These are phyloP conservation scores for Misopates orontium DNA, from an alignment of 257 asterid species.

Conservation along the genomic window DNA sequence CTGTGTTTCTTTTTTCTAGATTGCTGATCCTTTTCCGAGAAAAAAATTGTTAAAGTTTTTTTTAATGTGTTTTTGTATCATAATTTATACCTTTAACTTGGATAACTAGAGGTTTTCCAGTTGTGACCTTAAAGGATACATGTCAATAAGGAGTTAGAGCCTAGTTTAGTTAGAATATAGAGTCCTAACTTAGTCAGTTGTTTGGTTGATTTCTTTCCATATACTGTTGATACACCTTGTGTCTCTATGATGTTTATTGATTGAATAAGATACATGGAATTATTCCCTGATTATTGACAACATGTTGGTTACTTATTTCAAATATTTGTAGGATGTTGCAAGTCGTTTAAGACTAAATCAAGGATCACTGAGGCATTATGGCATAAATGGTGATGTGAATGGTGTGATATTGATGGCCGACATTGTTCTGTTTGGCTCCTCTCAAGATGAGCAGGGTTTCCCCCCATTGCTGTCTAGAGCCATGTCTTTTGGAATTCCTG, in stretches of 20 bases:
- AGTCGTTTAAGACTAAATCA: slow-evolving; percentile 72
- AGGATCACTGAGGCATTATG: slow-evolving; percentile 79
- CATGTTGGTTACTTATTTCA: slow-evolving; percentile 20
- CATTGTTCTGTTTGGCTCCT: slow-evolving; percentile 77
- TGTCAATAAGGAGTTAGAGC: too few species aligned
- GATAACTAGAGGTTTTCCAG: slow-evolving; percentile 15
- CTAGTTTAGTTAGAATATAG: too few species aligned
- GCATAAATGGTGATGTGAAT: slow-evolving; percentile 65
- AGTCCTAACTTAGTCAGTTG: too few species aligned
- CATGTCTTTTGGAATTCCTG: slow-evolving; percentile 88
- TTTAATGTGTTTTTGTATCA: slow-evolving; percentile 10
- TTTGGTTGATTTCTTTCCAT: too few species aligned
- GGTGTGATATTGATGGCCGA: slow-evolving; percentile 87
- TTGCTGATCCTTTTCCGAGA: slow-evolving; percentile 18
- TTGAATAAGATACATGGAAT: too few species aligned
- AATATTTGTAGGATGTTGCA: slow-evolving; percentile 59
- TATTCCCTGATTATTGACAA: too few species aligned
- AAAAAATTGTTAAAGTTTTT: slow-evolving; percentile 18
- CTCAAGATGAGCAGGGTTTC: slow-evolving; percentile 92
- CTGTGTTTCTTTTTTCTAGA: slow-evolving; percentile 7
- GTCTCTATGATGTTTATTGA: too few species aligned
- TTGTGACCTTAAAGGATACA: slow-evolving; percentile 16
- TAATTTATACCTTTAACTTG: slow-evolving; percentile 7
- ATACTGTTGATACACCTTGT: too few species aligned
- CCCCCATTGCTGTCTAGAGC: slow-evolving; percentile 86